These are phyloP conservation scores for Magnaporthiopsis poae DNA, from an alignment of 2,329 filamentous ascomycete genomes.

Conservation along the genomic window DNA sequence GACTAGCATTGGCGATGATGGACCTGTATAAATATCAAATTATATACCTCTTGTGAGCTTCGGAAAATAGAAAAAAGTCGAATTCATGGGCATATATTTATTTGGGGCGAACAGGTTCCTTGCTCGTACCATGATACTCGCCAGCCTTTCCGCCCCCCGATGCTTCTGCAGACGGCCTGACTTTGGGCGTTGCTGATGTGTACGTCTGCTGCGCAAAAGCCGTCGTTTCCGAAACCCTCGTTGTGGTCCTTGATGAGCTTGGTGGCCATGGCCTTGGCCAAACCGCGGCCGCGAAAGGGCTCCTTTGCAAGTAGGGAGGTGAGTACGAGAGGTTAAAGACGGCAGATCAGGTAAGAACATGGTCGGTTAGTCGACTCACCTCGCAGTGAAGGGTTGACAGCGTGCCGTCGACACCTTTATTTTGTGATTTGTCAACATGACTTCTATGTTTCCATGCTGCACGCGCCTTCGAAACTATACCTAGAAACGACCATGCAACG, in stretches of 20 bases:
- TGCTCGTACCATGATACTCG: conserved; percentile 43
- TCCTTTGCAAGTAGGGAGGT: conserved; percentile 19
- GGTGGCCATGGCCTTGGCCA: conserved; percentile 51
- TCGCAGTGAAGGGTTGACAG: conserved; percentile 53
- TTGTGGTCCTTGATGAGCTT: conserved; percentile 47
- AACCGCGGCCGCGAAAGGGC: conserved; percentile 47
- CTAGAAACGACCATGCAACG: conserved; percentile 56
- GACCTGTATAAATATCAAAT: conserved; percentile 11
- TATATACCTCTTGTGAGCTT: neutral
- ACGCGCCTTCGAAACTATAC: conserved; percentile 16
- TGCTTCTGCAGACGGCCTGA: conserved; percentile 49
- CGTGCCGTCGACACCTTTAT: conserved; percentile 48
- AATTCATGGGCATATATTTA: no score
- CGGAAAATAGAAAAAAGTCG: neutral
- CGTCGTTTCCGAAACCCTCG: conserved; percentile 32
- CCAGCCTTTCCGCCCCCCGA: conserved; percentile 49
- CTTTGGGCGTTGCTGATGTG: conserved; percentile 50
- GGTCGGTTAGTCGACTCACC: conserved; percentile 20
- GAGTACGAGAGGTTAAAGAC: no score
- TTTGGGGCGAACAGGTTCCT: neutral
- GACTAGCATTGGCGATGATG: conserved; percentile 15
- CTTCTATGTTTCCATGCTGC: neutral
- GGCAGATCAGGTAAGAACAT: no score
- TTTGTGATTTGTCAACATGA: neutral
- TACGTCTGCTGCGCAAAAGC: conserved; percentile 55